Percentiles rank a stretch among this genome's conserved stretches.
Evolutionary conservation across 1,139 yeast genomes (phyloP).

Genomic region (Dujonia santamariae): DNA sequence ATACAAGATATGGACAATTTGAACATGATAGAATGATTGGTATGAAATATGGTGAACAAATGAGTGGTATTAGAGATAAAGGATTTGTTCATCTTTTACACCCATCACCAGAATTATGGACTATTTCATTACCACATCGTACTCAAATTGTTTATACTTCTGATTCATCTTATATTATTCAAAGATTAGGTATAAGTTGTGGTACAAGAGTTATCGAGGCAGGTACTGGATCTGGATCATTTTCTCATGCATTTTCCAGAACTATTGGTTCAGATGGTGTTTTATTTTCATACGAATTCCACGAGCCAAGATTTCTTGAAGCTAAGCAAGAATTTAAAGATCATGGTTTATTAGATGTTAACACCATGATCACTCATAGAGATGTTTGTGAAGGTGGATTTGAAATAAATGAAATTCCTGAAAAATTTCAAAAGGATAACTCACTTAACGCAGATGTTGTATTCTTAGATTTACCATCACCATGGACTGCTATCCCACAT

Average conservation of each 20-base stretch:
- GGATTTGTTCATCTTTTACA: slow-evolving; percentile 88
- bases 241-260: slow-evolving; percentile 90
- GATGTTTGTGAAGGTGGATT: slow-evolving; percentile 93
- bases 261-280: slow-evolving; percentile 62
- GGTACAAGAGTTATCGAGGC: slow-evolving; percentile 89
- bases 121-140: slow-evolving; percentile 89
- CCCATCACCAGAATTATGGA: slow-evolving; percentile 97
- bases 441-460: slow-evolving; percentile 62
- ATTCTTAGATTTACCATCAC: slow-evolving; percentile 92
- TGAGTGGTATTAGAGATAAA: slow-evolving; percentile 71
- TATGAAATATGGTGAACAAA: slow-evolving; percentile 77
- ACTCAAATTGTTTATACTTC: slow-evolving; percentile 98
- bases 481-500: slow-evolving; percentile 93
- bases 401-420: slow-evolving; percentile 40
- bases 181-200: slow-evolving; percentile 68
- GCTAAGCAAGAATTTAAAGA: slow-evolving; percentile 73
- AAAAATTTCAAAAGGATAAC: slow-evolving; percentile 22
- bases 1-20: slow-evolving; percentile 87
- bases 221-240: slow-evolving; percentile 97
- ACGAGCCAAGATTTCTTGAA: slow-evolving; percentile 75
- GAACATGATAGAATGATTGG: slow-evolving; percentile 85
- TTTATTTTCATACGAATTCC: slow-evolving; percentile 87
- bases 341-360: slow-evolving; percentile 57
- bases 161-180: slow-evolving; percentile 87
- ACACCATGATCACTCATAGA: slow-evolving; percentile 70